These are phyloP conservation scores for Artemisia tridentata DNA, from an alignment of 129 eudicot genomes.

Conservation along the genomic window DNA sequence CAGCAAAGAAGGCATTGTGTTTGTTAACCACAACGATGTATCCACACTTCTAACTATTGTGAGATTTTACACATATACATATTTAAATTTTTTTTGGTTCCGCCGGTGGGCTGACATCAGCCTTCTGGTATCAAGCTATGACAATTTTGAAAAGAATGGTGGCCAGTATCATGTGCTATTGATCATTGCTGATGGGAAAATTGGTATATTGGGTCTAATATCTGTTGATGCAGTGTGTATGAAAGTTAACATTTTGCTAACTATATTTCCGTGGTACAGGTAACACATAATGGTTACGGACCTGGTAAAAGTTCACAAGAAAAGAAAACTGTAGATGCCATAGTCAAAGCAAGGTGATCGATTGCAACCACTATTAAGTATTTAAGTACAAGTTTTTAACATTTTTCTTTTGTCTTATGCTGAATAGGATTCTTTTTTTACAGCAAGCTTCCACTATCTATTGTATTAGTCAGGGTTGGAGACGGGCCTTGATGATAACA, in stretches of 20 bases:
- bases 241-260: constrained; percentile 12
- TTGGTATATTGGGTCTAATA: constrained; percentile 23
- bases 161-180: constrained; percentile 95
- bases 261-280: constrained; percentile 35
- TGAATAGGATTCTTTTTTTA: not conserved
- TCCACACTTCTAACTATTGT: too few relatives aligned
- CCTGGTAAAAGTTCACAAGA: constrained; percentile 85
- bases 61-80: too few relatives aligned
- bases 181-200: constrained; percentile 98
- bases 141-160: constrained; percentile 87
- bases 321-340: constrained; percentile 82
- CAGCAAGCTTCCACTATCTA: constrained; percentile 96
- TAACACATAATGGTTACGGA: constrained; percentile 91
- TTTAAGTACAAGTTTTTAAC: not conserved
- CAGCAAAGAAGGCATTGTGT: too few relatives aligned
- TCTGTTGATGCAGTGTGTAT: not conserved
- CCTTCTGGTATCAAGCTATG: too few relatives aligned
- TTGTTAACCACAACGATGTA: too few relatives aligned
- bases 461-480: constrained; percentile 92
- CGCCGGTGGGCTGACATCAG: too few relatives aligned
- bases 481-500: constrained; percentile 99
- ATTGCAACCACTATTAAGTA: constrained; percentile 15
- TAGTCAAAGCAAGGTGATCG: constrained; percentile 83
- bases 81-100: too few relatives aligned
- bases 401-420: not conserved